Base-by-base conservation (phyloP, 805 yeast genomes). In the Pichia thaimueangensis region DNA sequence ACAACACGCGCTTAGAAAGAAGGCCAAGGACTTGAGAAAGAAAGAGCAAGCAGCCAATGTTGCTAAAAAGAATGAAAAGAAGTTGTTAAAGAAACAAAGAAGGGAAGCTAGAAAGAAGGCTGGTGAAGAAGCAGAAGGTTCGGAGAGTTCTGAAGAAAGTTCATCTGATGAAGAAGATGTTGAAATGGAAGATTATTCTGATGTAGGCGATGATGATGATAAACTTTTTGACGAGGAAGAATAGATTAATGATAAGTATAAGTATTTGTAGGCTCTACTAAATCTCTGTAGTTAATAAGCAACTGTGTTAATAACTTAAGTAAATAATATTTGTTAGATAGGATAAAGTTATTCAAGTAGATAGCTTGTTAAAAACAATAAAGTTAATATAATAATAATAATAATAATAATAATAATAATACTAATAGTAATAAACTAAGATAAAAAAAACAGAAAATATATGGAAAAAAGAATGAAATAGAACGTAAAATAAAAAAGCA, bases 1-100 rank as follows among this genome's bases (percentile, higher is more conserved):
- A 62, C 71, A 67, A 53, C 96, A 88, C 60, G 74, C 75, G 35
- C 67, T 67, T 41, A 75, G 75, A 57, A 71, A 71, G 56, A 74
- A 72, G 54, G 64, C 83, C 53, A 85, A 80, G 63, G 82, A 74
- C 24, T 71, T 77, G 54, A 77, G 97, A 65, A 76, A 83, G 59
- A 77, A 78, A 51, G 80, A 75, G 55, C 97, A 89, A 64, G 79
- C 78, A 51, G 89, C 73, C 35, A 86, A 88, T 57, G 83, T 89
- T 41, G 73, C 78, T 19, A 77, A 74, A 42, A 89, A 84, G 72
- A 76, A 77, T 49, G 87, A 80, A 38, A 81, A 72, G 56, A 82
- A 82, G 57, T 80, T 76, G 32, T 84, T 79, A 9, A 85, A 83
- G 68, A 80, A 80, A 53, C 78, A 78, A 43, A 77, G 94, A 54